These are phyloP conservation scores for Erodium texanum DNA, from an alignment of 441 rosid genomes.

Conservation along the genomic window DNA sequence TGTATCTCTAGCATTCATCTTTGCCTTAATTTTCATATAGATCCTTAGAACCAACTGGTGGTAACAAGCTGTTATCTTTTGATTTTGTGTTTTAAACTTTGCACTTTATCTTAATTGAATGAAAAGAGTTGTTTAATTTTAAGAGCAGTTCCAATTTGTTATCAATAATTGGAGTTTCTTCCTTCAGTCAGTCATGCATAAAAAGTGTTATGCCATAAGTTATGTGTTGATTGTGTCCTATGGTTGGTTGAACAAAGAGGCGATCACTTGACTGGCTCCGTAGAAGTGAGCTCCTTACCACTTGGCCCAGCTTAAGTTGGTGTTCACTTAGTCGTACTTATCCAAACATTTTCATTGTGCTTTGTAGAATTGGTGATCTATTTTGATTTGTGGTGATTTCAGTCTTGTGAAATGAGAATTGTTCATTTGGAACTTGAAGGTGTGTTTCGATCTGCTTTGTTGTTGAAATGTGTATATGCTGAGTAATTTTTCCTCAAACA, in stretches of 20 bases:
- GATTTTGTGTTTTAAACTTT: background rate
- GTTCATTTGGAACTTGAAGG: background rate
- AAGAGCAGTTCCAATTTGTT: background rate
- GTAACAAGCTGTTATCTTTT: background rate
- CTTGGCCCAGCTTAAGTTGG: no score
- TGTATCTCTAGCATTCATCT: background rate
- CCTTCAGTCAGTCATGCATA: background rate
- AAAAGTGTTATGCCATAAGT: background rate
- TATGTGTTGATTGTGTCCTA: background rate
- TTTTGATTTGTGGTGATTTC: no score
- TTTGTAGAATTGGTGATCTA: no score
- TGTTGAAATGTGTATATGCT: no score
- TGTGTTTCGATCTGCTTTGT: no score
- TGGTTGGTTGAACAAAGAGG: background rate
- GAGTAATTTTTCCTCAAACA: no score
- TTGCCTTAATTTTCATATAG: background rate
- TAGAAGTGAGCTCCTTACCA: background rate
- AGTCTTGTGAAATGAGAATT: no score
- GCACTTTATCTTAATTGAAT: background rate
- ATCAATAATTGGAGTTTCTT: background rate
- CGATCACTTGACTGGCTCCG: background rate
- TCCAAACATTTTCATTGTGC: no score
- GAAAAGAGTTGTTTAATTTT: no score
- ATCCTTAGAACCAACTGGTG: background rate
- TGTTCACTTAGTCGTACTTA: no score